Percentiles rank a stretch among this genome's conserved stretches.
phyloP scores from a whole-genome alignment of 306 rosid genomes.

The Astragalus membranaceus region DNA sequence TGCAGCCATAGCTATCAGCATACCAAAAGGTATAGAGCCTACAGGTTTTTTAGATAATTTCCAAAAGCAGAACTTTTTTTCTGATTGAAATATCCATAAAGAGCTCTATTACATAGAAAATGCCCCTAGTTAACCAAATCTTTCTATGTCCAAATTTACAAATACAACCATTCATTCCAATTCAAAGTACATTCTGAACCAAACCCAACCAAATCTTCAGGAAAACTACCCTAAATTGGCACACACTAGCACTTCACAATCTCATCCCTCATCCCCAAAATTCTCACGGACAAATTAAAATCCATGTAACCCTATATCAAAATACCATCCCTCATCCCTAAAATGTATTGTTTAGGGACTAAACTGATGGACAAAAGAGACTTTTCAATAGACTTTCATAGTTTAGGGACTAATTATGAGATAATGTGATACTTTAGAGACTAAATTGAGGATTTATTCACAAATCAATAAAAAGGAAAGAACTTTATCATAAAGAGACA shows the following conservation, averaged over 20 bases:
- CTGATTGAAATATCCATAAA: too few relatives aligned
- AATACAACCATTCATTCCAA: not conserved
- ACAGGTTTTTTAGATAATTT: not conserved
- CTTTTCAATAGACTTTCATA: too few relatives aligned
- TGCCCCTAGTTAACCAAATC: not conserved
- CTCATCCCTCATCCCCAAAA: not conserved
- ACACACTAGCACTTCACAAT: not conserved
- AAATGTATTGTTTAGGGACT: too few relatives aligned
- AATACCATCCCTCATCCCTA: too few relatives aligned
- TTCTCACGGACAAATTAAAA: not conserved
- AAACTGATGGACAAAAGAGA: too few relatives aligned
- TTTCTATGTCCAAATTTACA: not conserved
- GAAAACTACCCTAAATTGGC: not conserved
- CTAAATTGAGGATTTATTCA: too few relatives aligned
- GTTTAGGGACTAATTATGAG: too few relatives aligned
- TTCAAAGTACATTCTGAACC: not conserved
- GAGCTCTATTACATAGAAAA: not conserved
- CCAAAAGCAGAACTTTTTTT: not conserved
- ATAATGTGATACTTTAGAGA: too few relatives aligned
- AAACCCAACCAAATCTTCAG: not conserved
- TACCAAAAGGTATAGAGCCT: not conserved
- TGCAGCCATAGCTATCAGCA: not conserved
- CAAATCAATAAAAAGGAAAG: not conserved
- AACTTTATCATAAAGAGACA: not conserved
- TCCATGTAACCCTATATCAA: not conserved